Conservation (phyloP, 1,139 yeast genomes). For the Pichia sp. region DNA sequence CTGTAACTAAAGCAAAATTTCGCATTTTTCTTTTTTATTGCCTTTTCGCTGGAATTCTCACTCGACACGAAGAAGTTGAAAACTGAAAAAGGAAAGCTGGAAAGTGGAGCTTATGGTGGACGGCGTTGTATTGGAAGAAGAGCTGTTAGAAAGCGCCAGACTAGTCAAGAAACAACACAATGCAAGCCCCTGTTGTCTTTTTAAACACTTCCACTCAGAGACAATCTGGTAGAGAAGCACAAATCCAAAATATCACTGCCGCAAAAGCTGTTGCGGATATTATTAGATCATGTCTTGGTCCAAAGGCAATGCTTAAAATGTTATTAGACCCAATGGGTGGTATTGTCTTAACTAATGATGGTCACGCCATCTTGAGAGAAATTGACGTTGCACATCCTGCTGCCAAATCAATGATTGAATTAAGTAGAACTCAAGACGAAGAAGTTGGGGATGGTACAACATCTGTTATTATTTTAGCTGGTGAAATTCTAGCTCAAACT, state of each 20-base stretch:
- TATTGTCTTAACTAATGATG: slow-evolving; percentile 93
- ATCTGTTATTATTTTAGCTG: slow-evolving; percentile 89
- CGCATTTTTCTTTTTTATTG: too few species aligned
- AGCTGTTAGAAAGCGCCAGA: too few species aligned
- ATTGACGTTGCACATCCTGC: slow-evolving; percentile 96
- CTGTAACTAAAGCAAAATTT: too few species aligned
- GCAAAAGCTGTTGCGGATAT: slow-evolving; percentile 98
- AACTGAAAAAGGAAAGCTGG: too few species aligned
- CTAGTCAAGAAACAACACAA: too few species aligned
- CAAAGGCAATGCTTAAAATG: slow-evolving; percentile 98
- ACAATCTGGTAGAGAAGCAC: slow-evolving; percentile 96
- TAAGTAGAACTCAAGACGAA: slow-evolving; percentile 96
- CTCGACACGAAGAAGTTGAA: too few species aligned
- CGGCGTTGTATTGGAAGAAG: too few species aligned
- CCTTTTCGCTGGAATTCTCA: too few species aligned
- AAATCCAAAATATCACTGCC: slow-evolving; percentile 92
- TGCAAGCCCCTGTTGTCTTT: slow-evolving; percentile 75
- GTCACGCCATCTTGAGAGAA: slow-evolving; percentile 87
- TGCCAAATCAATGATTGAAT: slow-evolving; percentile 96
- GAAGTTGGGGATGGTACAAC: slow-evolving; percentile 99
- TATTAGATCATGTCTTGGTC: slow-evolving; percentile 97
- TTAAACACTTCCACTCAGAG: slow-evolving; percentile 86
- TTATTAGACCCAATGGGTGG: slow-evolving; percentile 98
- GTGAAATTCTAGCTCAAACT: slow-evolving; percentile 92
- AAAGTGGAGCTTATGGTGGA: too few species aligned